Percentiles rank a stretch among this genome's conserved stretches.
phyloP scores from a whole-genome alignment of 495 filamentous ascomycete species.

The Penicillium lagena region DNA sequence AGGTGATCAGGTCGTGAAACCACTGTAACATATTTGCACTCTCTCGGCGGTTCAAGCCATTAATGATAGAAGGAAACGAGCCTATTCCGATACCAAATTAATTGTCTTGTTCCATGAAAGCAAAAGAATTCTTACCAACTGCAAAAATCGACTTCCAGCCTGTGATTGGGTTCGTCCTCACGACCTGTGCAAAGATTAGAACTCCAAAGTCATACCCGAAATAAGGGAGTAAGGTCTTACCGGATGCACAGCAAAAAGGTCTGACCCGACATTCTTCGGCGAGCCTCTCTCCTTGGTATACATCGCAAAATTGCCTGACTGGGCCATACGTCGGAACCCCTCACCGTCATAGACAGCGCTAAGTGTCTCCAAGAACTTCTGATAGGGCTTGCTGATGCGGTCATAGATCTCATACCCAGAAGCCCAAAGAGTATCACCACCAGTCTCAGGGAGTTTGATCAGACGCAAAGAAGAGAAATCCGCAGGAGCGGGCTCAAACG shows the following conservation, averaged over 20 bases:
- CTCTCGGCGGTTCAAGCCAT: conserved; percentile 32
- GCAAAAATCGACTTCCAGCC: conserved; percentile 74
- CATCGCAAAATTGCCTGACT: conserved; percentile 36
- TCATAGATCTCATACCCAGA: conserved; percentile 70
- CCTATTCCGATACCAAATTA: conserved; percentile 2
- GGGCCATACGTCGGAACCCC: conserved; percentile 10
- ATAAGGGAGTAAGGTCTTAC: conserved; percentile 5
- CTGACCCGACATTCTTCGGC: conserved; percentile 52
- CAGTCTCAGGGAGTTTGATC: conserved; percentile 52
- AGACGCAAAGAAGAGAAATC: conserved; percentile 54
- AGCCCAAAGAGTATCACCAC: conserved; percentile 64
- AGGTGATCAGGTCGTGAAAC: conserved; percentile 52
- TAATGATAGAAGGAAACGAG: conserved; percentile 13
- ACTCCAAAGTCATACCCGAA: not conserved
- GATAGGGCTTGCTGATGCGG: conserved; percentile 54
- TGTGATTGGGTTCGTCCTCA: conserved; percentile 70
- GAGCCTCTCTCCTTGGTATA: conserved; percentile 50
- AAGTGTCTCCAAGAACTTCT: conserved; percentile 57
- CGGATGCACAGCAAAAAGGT: conserved; percentile 55
- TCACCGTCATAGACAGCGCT: conserved; percentile 45
- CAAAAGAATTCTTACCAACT: conserved; percentile 24
- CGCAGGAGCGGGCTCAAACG: conserved; percentile 54
- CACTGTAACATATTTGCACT: conserved; percentile 48
- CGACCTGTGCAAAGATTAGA: conserved; percentile 17
- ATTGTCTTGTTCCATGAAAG: not conserved